phyloP scores from a whole-genome alignment of 306 rosid genomes.

The Vicia villosa region DNA sequence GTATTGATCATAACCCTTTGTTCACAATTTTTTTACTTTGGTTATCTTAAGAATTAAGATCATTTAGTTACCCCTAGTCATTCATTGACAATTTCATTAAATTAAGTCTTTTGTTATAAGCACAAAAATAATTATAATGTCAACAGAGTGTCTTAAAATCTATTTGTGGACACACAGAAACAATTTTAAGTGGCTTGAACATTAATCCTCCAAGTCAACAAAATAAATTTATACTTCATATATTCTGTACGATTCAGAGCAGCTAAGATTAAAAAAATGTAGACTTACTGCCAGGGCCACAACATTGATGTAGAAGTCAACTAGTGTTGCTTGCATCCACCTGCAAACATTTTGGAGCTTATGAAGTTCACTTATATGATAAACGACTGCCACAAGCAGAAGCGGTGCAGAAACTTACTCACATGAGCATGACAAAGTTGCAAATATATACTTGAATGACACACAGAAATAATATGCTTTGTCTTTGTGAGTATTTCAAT shows the following conservation, averaged over 20 bases:
- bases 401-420: conserved; percentile 21
- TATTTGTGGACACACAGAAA: conserved; percentile 1
- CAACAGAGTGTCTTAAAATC: conserved; percentile 1
- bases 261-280: conserved; percentile 19
- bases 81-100: conserved; percentile 9
- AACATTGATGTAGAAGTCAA: conserved; percentile 85
- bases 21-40: not conserved
- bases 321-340: conserved; percentile 73
- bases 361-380: conserved; percentile 24
- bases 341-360: conserved; percentile 54
- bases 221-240: not conserved
- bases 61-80: conserved; percentile 7
- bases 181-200: conserved; percentile 30
- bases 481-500: conserved; percentile 19
- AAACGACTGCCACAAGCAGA: conserved; percentile 30
- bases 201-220: conserved; percentile 7
- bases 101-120: not conserved
- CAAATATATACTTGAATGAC: conserved; percentile 8
- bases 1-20: not conserved
- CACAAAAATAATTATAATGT: not conserved
- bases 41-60: conserved; percentile 27
- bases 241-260: conserved; percentile 15
- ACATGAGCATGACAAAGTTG: conserved; percentile 16
- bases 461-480: conserved; percentile 8
- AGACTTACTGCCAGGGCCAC: conserved; percentile 70